Percentiles rank a stretch among this genome's conserved stretches.
Evolutionary conservation across 2,329 filamentous ascomycete genomes (phyloP).

Genomic region (Pezicula rhizophila): DNA sequence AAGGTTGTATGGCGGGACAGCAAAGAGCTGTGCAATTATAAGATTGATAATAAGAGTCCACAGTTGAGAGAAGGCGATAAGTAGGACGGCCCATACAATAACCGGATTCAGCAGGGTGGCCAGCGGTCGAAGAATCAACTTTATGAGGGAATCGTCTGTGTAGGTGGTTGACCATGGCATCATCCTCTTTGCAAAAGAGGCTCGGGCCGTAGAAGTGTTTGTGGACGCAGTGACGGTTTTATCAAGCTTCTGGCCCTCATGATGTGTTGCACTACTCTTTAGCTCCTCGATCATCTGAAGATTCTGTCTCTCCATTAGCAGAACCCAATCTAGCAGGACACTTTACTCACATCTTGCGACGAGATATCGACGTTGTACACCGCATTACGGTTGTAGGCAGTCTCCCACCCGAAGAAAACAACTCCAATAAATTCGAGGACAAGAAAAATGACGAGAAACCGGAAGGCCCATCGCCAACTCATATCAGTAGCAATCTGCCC

Average conservation of each 20-base stretch:
- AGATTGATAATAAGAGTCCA: conserved; percentile 36
- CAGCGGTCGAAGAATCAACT: no score
- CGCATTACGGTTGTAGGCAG: conserved; percentile 34
- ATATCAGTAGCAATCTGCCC: conserved; percentile 36
- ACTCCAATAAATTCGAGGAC: conserved; percentile 32
- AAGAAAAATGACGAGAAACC: conserved; percentile 40
- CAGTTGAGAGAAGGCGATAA: conserved; percentile 33
- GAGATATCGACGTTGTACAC: conserved; percentile 4
- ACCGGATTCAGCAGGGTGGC: conserved; percentile 42
- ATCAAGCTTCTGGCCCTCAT: no score
- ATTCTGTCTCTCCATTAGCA: not conserved
- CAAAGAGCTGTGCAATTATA: conserved; percentile 40
- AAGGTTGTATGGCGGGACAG: conserved; percentile 38
- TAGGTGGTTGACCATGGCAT: conserved; percentile 17
- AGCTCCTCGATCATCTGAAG: not conserved
- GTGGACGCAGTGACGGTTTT: no score
- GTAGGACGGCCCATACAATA: conserved; percentile 43
- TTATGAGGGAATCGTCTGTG: conserved; percentile 30
- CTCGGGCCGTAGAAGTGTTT: not conserved
- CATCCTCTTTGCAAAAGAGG: not conserved
- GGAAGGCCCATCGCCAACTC: conserved; percentile 37
- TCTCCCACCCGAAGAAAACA: conserved; percentile 43
- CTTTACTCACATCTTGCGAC: not conserved
- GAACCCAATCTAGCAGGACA: no score
- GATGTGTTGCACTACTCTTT: no score